Percentiles rank a stretch among this genome's conserved stretches.
Evolutionary conservation across 805 yeast species (phyloP).

Genomic region (Cyberlindnera meyerae): DNA sequence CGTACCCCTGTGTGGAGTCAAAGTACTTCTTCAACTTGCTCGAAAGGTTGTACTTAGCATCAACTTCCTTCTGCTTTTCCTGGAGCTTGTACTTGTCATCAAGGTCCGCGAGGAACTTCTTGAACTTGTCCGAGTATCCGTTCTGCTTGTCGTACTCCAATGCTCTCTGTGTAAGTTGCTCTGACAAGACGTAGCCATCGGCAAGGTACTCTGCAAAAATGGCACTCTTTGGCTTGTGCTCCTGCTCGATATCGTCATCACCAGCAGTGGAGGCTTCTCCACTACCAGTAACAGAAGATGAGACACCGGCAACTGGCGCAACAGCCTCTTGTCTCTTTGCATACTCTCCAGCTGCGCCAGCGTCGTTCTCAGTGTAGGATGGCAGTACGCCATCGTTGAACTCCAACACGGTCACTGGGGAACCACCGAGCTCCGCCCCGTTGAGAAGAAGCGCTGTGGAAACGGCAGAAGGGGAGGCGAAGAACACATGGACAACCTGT

Average conservation of each 20-base stretch:
- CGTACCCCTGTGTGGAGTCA: slow-evolving; percentile 23
- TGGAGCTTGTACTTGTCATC: slow-evolving; percentile 59
- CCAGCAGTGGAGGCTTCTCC: slow-evolving; percentile 11
- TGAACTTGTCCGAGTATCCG: slow-evolving; percentile 56
- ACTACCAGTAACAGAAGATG: slow-evolving; percentile 3
- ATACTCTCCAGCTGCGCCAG: slow-evolving; percentile 5
- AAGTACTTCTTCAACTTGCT: slow-evolving; percentile 33
- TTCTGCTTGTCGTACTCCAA: slow-evolving; percentile 59
- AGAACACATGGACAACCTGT: slow-evolving; percentile 39
- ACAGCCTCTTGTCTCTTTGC: slow-evolving; percentile 6
- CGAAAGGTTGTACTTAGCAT: slow-evolving; percentile 37
- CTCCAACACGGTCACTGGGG: slow-evolving; percentile 41
- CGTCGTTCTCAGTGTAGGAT: slow-evolving; percentile 20
- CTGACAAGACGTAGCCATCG: slow-evolving; percentile 67
- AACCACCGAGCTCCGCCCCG: slow-evolving; percentile 69
- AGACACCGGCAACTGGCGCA: slow-evolving; percentile 9
- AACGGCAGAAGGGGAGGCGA: slow-evolving; percentile 56
- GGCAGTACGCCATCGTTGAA: slow-evolving; percentile 22
- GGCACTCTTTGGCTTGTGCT: slow-evolving; percentile 70
- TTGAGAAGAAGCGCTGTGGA: slow-evolving; percentile 65
- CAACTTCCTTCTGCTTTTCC: slow-evolving; percentile 35
- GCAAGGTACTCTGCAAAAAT: slow-evolving; percentile 72
- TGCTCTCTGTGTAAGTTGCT: slow-evolving; percentile 54
- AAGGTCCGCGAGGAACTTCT: slow-evolving; percentile 45
- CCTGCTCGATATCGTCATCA: slow-evolving; percentile 63